phyloP scores from a whole-genome alignment of 352 stramenopile species.

The Phytophthora pini region DNA sequence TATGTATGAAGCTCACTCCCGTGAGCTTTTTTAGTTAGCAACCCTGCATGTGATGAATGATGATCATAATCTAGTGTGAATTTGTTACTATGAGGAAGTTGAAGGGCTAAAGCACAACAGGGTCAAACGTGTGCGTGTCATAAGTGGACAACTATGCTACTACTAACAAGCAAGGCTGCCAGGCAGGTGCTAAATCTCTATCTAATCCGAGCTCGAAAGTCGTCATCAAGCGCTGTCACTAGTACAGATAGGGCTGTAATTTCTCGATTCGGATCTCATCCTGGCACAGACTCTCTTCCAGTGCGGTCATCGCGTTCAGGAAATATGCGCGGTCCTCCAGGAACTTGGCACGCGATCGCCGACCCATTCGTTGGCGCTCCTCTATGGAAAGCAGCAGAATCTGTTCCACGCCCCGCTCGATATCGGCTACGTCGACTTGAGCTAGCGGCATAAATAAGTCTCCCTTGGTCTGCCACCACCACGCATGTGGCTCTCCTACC shows the following conservation, averaged over 20 bases:
- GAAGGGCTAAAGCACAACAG: not conserved
- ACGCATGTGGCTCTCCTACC: slow-evolving; percentile 55
- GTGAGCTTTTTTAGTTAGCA: too few relatives aligned
- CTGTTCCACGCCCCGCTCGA: slow-evolving; percentile 70
- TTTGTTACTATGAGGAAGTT: slow-evolving; percentile 18
- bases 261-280: slow-evolving; percentile 83
- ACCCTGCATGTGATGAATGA: slow-evolving; percentile 22
- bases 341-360: slow-evolving; percentile 70
- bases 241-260: slow-evolving; percentile 82
- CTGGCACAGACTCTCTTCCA: slow-evolving; percentile 82
- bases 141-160: slow-evolving; percentile 31
- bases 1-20: slow-evolving; percentile 15
- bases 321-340: slow-evolving; percentile 84
- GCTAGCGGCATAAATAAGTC: slow-evolving; percentile 87
- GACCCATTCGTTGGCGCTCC: slow-evolving; percentile 77
- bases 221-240: slow-evolving; percentile 23
- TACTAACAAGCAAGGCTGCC: slow-evolving; percentile 33
- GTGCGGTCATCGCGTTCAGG: slow-evolving; percentile 78
- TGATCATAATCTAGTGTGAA: slow-evolving; percentile 40
- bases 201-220: slow-evolving; percentile 30
- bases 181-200: slow-evolving; percentile 38
- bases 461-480: slow-evolving; percentile 86
- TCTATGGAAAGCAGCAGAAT: slow-evolving; percentile 78
- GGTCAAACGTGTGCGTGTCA: not conserved
- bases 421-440: slow-evolving; percentile 62